Evolutionary conservation across 2,329 filamentous ascomycete genomes (phyloP).

Genomic region (Epichloe amarillans): DNA sequence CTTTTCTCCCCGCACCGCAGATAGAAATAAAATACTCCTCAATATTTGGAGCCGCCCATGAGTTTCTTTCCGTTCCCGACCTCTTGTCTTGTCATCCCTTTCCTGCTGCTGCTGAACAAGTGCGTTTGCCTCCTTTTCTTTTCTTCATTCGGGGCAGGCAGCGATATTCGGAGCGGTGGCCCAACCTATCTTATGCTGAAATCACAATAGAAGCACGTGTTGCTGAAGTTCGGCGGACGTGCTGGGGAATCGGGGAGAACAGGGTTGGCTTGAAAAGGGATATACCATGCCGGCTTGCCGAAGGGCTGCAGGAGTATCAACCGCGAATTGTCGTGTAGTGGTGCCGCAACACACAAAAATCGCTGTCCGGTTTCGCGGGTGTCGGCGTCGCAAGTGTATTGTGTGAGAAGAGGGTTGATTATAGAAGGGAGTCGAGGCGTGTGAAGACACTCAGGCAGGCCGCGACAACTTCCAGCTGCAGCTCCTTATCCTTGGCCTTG

Average conservation of each 20-base stretch:
- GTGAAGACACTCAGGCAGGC: conserved; percentile 97
- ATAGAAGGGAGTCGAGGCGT: conserved; percentile 88
- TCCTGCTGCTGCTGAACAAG: too few relatives aligned
- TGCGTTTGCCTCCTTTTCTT: too few relatives aligned
- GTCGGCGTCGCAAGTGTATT: not conserved
- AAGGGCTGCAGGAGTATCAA: not conserved
- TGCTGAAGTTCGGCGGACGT: too few relatives aligned
- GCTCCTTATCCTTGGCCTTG: conserved; percentile 79
- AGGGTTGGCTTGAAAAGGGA: not conserved
- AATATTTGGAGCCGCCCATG: not conserved
- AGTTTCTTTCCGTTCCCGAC: not conserved
- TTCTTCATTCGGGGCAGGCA: too few relatives aligned
- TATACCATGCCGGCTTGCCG: not conserved
- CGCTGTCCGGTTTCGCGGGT: not conserved
- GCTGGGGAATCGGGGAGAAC: not conserved
- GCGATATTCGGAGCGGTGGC: too few relatives aligned
- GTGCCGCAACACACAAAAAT: not conserved
- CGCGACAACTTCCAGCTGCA: conserved; percentile 93
- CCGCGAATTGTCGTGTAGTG: not conserved
- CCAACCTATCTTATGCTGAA: too few relatives aligned
- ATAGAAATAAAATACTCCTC: not conserved
- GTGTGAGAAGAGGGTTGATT: conserved; percentile 15
- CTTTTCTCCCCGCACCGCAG: not conserved
- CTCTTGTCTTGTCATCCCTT: too few relatives aligned
- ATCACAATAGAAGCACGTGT: too few relatives aligned